Evolutionary conservation across 495 filamentous ascomycete species (phyloP), one percentile per base, ranked within the genome.

Genomic region (Annulohypoxylon bovei): DNA sequence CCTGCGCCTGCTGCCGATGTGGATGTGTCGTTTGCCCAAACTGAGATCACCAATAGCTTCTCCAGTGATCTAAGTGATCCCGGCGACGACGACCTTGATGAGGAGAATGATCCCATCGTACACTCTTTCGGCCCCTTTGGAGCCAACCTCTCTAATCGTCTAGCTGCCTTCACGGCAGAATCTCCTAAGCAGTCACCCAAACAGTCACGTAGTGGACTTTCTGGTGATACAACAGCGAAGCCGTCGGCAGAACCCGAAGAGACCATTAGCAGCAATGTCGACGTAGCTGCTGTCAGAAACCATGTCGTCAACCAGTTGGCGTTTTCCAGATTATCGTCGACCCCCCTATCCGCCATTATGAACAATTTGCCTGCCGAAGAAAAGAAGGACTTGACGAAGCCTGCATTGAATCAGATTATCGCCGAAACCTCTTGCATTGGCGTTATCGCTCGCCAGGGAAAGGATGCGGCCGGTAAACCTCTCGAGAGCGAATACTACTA

Each of bases 401-500:
- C 88, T 3, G 86, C 90, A 30, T 84, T 97, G 61, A 87, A 90
- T 37, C 78, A 79, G 35, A 82, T 97, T 58, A 87, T 98, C 39
- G 89, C 92, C 72, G 78, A 80, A 14, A 91, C 90, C 23, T 80
- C 87, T 22, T 96, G 92, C 72, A 88, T 98, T 53, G 95, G 95
- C 30, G 89, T 95, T 74, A 96, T 99, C 70, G 85, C 88, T 50
- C 89, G 95, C 35, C 90, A 93, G 76, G 95, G 95, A 75, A 99
- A 98, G 77, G 95, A 99, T 81, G 95, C 95, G 14, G 95, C 95
- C 0, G 95, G 95, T 66, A 94, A 97, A 82, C 84, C 89, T 6
- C 87, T 99, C 8, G 95, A 99, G 83, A 94, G 89, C 81, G 94
- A 99, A 80, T 99, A 94, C 74, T 98, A 98, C 77, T 99, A 99